Percentiles rank a stretch among this genome's conserved stretches.
These are phyloP conservation scores for Acmispon strigosus DNA, from an alignment of 306 rosid species.

Conservation along the genomic window DNA sequence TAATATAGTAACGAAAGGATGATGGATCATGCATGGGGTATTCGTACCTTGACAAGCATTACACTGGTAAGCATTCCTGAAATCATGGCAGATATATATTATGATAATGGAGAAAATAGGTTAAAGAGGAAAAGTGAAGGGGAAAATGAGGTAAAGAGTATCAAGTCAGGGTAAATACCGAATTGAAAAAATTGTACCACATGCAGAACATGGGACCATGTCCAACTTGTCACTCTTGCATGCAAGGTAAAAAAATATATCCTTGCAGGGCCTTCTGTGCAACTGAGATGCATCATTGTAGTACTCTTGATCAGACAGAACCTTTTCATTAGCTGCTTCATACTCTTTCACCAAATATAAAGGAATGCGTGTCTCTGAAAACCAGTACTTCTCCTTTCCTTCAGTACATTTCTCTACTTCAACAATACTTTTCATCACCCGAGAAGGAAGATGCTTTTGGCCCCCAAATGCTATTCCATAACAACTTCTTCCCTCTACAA, in stretches of 20 bases:
- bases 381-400: slow-evolving; percentile 75
- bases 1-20: slow-evolving; percentile 6
- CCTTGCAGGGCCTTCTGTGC: slow-evolving; percentile 37
- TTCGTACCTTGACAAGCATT: slow-evolving; percentile 74
- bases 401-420: slow-evolving; percentile 54
- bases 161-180: slow-evolving; percentile 39
- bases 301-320: slow-evolving; percentile 33
- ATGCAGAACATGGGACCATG: slow-evolving; percentile 53
- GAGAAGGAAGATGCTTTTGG: slow-evolving; percentile 95
- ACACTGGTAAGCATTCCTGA: slow-evolving; percentile 76
- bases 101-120: neutral
- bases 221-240: slow-evolving; percentile 85
- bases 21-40: slow-evolving; percentile 1
- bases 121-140: neutral
- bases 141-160: neutral
- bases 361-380: slow-evolving; percentile 76
- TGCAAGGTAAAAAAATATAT: slow-evolving; percentile 66
- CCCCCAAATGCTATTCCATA: slow-evolving; percentile 78
- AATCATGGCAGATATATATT: slow-evolving; percentile 27
- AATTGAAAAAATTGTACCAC: slow-evolving; percentile 51
- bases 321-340: slow-evolving; percentile 45
- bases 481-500: slow-evolving; percentile 42
- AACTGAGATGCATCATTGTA: slow-evolving; percentile 33
- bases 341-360: slow-evolving; percentile 79
- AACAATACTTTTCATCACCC: slow-evolving; percentile 74